Conservation (phyloP, 306 rosid species). For the Quercus dentata region DNA sequence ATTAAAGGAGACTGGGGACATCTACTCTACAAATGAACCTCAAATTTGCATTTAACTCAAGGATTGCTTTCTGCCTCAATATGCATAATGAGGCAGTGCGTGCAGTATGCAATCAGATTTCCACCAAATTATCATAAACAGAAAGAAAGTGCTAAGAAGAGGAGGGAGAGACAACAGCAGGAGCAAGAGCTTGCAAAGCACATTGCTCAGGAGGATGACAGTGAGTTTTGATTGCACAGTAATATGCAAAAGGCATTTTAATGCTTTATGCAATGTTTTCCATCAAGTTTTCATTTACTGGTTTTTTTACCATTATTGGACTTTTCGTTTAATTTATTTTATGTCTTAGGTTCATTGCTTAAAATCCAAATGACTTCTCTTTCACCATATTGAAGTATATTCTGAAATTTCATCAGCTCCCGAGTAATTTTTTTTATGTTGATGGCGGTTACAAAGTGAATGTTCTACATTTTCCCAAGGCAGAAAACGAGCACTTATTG, state of each 20-base stretch:
- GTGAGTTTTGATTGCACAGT: conserved; percentile 42
- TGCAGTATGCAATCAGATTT: conserved; percentile 12
- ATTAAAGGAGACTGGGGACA: too few relatives aligned
- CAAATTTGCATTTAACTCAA: too few relatives aligned
- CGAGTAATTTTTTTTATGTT: too few relatives aligned
- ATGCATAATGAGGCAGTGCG: too few relatives aligned
- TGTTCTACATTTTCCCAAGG: background rate
- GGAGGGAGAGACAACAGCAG: conserved; percentile 61
- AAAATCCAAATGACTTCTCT: too few relatives aligned
- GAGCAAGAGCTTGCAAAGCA: conserved; percentile 62
- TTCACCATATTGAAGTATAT: too few relatives aligned
- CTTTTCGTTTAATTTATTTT: background rate
- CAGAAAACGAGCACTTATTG: background rate
- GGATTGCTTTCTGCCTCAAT: too few relatives aligned
- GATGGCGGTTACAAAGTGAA: background rate
- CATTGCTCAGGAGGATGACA: conserved; percentile 58
- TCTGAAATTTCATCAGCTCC: too few relatives aligned
- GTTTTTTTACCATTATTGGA: background rate
- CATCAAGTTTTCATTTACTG: conserved; percentile 4
- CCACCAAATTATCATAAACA: conserved; percentile 55
- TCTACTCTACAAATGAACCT: conserved; percentile 48
- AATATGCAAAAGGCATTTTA: background rate
- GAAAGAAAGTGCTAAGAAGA: conserved; percentile 55
- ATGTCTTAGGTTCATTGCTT: background rate
- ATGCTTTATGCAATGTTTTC: background rate